Percentiles rank a stretch among this genome's conserved stretches.
Evolutionary conservation across 2,329 filamentous ascomycete species (phyloP).

Genomic region (Pezizomycotina sp.): DNA sequence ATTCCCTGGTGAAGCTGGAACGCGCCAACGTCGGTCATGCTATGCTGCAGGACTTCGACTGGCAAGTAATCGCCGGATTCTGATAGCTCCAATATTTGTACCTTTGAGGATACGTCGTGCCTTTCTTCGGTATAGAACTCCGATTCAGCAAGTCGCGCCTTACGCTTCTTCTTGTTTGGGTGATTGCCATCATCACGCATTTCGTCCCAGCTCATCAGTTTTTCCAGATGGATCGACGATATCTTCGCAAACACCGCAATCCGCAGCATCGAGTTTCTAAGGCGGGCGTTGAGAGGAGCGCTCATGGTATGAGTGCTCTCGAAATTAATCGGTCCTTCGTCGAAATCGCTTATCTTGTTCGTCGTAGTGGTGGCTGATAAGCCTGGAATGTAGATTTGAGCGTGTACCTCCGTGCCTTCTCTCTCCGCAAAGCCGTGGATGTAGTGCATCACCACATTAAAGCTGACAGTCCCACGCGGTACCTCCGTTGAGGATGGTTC

Average conservation of each 20-base stretch:
- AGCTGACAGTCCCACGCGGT: slow-evolving; percentile 82
- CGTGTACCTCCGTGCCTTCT: slow-evolving; percentile 89
- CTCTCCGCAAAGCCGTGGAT: slow-evolving; percentile 86
- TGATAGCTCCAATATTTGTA: slow-evolving; percentile 81
- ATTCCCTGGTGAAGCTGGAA: slow-evolving; percentile 93
- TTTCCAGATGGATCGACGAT: slow-evolving; percentile 86
- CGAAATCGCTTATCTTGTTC: slow-evolving; percentile 83
- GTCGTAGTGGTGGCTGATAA: slow-evolving; percentile 86
- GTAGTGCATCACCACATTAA: slow-evolving; percentile 97
- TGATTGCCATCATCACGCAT: slow-evolving; percentile 61
- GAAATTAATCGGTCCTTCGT: slow-evolving; percentile 80
- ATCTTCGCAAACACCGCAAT: slow-evolving; percentile 86
- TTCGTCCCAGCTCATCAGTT: slow-evolving; percentile 94
- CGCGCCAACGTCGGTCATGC: slow-evolving; percentile 67
- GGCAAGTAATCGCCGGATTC: slow-evolving; percentile 82
- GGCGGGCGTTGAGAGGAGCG: slow-evolving; percentile 58
- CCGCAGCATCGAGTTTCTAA: slow-evolving; percentile 54
- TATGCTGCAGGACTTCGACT: slow-evolving; percentile 79
- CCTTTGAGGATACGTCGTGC: slow-evolving; percentile 74
- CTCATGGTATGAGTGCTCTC: slow-evolving; percentile 99
- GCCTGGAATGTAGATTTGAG: slow-evolving; percentile 87
- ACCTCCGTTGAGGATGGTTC: slow-evolving; percentile 89
- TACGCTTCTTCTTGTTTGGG: slow-evolving; percentile 39
- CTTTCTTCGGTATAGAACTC: slow-evolving; percentile 89
- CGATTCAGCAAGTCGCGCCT: slow-evolving; percentile 64